Evolutionary conservation across 306 rosid genomes (phyloP).

Genomic region (Boehmeria nivea): DNA sequence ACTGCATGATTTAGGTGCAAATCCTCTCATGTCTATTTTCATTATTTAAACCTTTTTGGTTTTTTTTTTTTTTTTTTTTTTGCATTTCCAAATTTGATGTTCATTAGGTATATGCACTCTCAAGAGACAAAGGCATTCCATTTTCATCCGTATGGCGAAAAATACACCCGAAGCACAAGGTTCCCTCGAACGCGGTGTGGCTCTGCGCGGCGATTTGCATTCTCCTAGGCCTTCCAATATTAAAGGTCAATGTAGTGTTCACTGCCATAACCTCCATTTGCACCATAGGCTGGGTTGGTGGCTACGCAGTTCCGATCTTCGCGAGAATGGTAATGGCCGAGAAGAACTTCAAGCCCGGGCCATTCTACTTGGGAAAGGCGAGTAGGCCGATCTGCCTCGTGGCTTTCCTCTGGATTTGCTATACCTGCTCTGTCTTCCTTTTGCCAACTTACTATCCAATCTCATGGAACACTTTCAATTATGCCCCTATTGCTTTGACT

Average conservation of each 20-base stretch:
- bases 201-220: constrained; percentile 76
- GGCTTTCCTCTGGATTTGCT: constrained; percentile 80
- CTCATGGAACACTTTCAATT: constrained; percentile 67
- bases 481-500: constrained; percentile 75
- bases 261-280: constrained; percentile 76
- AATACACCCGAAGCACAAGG: constrained; percentile 68
- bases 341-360: constrained; percentile 63
- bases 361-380: constrained; percentile 74
- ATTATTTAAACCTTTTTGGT: too few relatives aligned
- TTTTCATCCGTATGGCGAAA: constrained; percentile 61
- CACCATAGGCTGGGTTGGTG: constrained; percentile 87
- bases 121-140: constrained; percentile 78
- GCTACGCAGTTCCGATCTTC: constrained; percentile 82
- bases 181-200: constrained; percentile 87
- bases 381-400: constrained; percentile 67
- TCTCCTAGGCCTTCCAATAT: constrained; percentile 73
- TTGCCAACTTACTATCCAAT: constrained; percentile 70
- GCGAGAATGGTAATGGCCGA: constrained; percentile 76
- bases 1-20: too few relatives aligned
- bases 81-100: too few relatives aligned
- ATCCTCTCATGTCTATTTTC: too few relatives aligned
- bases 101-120: constrained; percentile 81
- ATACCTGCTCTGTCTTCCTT: constrained; percentile 76
- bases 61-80: too few relatives aligned
- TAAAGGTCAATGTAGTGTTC: constrained; percentile 63